These are phyloP conservation scores for Amylocarpus encephaloides DNA, from an alignment of 2,329 filamentous ascomycete species.

Conservation along the genomic window DNA sequence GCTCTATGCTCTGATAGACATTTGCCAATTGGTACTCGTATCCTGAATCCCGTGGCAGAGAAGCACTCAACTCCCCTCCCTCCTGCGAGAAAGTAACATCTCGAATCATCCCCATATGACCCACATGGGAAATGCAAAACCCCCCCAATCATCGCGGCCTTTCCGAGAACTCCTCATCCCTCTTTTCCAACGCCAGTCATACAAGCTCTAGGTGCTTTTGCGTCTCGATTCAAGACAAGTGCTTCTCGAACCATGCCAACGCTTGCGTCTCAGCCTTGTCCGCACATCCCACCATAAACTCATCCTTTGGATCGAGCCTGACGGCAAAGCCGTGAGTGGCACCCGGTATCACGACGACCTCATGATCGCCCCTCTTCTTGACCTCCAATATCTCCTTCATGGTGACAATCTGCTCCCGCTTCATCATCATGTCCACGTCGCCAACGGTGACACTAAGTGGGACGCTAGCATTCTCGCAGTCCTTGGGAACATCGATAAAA, in stretches of 20 bases:
- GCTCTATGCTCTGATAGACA: too few relatives aligned
- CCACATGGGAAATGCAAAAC: too few relatives aligned
- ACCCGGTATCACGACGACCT: conserved; percentile 33
- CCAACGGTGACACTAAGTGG: conserved; percentile 42
- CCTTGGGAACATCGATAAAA: conserved; percentile 39
- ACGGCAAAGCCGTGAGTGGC: conserved; percentile 39
- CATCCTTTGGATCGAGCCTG: conserved; percentile 32
- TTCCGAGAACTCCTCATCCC: too few relatives aligned
- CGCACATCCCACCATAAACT: conserved; percentile 29
- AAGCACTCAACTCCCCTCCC: too few relatives aligned
- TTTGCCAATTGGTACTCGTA: too few relatives aligned
- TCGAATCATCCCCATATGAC: too few relatives aligned
- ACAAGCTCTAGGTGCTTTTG: not conserved
- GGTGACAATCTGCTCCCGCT: conserved; percentile 18
- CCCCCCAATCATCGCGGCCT: too few relatives aligned
- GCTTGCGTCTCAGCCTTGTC: conserved; percentile 36
- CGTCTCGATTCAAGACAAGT: too few relatives aligned
- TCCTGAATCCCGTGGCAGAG: too few relatives aligned
- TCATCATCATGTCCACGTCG: conserved; percentile 37
- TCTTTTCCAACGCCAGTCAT: too few relatives aligned
- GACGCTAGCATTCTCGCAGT: conserved; percentile 36
- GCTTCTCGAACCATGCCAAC: conserved; percentile 31
- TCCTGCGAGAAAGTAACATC: too few relatives aligned
- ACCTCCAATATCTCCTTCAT: conserved; percentile 21
- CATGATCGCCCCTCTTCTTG: conserved; percentile 27